phyloP scores from a whole-genome alignment of 2,329 filamentous ascomycete species.

The Cladosporium sp. region DNA sequence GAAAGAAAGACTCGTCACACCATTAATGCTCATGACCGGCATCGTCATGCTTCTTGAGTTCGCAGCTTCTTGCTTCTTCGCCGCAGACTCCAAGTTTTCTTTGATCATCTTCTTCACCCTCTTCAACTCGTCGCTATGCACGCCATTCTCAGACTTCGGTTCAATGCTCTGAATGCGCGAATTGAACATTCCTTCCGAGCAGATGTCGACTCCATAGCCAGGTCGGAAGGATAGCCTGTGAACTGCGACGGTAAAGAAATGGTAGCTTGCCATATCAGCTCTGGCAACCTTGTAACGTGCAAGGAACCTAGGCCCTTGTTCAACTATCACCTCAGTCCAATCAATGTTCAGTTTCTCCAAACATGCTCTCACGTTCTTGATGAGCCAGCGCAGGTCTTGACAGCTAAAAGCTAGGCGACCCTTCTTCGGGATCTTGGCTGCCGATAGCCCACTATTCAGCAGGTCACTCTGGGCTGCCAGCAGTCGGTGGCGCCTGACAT shows the following conservation, averaged over 20 bases:
- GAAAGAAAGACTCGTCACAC: not conserved
- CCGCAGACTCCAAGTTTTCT: constrained; percentile 13
- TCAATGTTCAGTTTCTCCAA: constrained; percentile 1
- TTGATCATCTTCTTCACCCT: constrained; percentile 15
- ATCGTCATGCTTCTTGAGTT: not conserved
- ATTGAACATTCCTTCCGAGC: constrained; percentile 16
- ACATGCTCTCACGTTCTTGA: constrained; percentile 16
- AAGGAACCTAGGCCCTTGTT: not conserved
- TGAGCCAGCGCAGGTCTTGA: constrained; percentile 10
- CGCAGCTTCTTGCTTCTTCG: not conserved
- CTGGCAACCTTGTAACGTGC: constrained; percentile 12
- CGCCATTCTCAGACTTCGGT: constrained; percentile 13
- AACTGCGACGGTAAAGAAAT: constrained; percentile 22
- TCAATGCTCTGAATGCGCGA: constrained; percentile 13
- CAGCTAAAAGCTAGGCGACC: constrained; percentile 13
- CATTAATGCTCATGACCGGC: constrained; percentile 4
- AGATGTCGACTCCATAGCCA: constrained; percentile 20
- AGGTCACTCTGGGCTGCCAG: constrained; percentile 16
- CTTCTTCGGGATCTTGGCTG: constrained; percentile 12
- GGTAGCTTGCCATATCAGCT: constrained; percentile 16
- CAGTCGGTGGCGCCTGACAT: constrained; percentile 18
- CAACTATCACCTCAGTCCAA: not conserved
- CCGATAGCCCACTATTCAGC: constrained; percentile 9
- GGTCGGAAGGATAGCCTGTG: constrained; percentile 15
- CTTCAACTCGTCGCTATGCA: constrained; percentile 14